Base-by-base conservation (phyloP, 2,329 filamentous ascomycete genomes). In the Lecanicillium sp. region DNA sequence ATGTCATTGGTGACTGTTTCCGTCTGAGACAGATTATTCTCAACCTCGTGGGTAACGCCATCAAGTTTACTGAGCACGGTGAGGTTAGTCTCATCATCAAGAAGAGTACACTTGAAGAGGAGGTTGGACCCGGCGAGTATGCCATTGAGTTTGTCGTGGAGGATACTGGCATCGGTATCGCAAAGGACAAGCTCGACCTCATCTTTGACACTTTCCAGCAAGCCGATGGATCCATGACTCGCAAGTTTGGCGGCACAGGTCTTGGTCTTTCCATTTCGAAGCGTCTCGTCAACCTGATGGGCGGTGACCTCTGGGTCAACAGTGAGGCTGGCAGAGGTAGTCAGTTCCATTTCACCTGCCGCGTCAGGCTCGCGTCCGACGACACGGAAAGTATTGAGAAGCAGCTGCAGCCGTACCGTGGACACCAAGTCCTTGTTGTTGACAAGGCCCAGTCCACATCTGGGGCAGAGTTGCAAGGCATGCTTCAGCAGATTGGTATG, bases 151-250 rank as follows among this genome's bases (percentile, higher is more conserved):
- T 96, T 62, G 82, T 90, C 39, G 92, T 98, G 25, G 85, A 85
- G 15, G 92, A 96, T 59, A 96, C 92, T 27, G 92, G 92, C 50
- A 98, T 96, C 53, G 92, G 92, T 52, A 96, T 96, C 51, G 86
- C 90, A 52, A 78, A 84, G 47, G 89, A 96, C 64, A 96, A 96
- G 67, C 75, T 96, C 38, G 88, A 95, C 56, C 71, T 96, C 48
- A 96, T 98, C 56, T 96, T 98, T 63, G 92, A 96, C 64, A 96
- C 90, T 1, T 96, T 96, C 78, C 90, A 95, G 61, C 92, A 96
- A 66, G 92, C 92, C 15, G 92, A 96, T 58, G 90, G 90, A 28
- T 95, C 89, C 25, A 96, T 94, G 60, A 96, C 90, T 2, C 78
- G 89, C 51, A 92, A 94, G 58, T 96, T 96, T 58, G 90, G 90